A percentile compares a stretch with the other conserved stretches of the same genome.
These are phyloP conservation scores for Neurospora intermedia DNA, from an alignment of 495 filamentous ascomycete genomes.

Conservation along the genomic window DNA sequence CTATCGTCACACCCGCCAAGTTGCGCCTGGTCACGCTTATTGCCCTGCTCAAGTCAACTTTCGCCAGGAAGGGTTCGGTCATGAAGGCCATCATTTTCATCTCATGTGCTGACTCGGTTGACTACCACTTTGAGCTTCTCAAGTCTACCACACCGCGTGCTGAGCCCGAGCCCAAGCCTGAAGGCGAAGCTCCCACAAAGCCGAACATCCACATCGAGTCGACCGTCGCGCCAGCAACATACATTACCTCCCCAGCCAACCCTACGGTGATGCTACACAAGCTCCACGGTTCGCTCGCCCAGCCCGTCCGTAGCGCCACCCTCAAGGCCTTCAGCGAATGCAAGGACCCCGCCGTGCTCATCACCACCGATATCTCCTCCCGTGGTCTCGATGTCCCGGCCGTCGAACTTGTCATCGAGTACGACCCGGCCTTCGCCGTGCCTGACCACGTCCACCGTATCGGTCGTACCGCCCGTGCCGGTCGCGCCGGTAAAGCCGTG, in stretches of 20 bases:
- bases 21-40: constrained; percentile 77
- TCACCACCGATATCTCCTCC: constrained; percentile 92
- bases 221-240: constrained; percentile 33
- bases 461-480: constrained; percentile 87
- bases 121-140: constrained; percentile 92
- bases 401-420: constrained; percentile 87
- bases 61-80: constrained; percentile 72
- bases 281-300: constrained; percentile 88
- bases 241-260: constrained; percentile 39
- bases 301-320: constrained; percentile 75
- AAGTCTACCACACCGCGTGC: constrained; percentile 30
- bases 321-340: constrained; percentile 62
- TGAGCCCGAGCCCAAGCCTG: constrained; percentile 14
- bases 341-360: constrained; percentile 59
- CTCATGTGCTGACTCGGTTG: constrained; percentile 90
- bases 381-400: constrained; percentile 90
- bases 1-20: constrained; percentile 77
- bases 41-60: constrained; percentile 72
- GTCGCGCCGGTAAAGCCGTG: constrained; percentile 73
- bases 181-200: constrained; percentile 16
- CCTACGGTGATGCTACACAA: constrained; percentile 59
- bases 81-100: constrained; percentile 97
- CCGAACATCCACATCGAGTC: constrained; percentile 21
- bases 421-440: constrained; percentile 82
- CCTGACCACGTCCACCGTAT: constrained; percentile 91